Conservation (phyloP, 352 stramenopile species). For the Globisporangium radiosum region DNA sequence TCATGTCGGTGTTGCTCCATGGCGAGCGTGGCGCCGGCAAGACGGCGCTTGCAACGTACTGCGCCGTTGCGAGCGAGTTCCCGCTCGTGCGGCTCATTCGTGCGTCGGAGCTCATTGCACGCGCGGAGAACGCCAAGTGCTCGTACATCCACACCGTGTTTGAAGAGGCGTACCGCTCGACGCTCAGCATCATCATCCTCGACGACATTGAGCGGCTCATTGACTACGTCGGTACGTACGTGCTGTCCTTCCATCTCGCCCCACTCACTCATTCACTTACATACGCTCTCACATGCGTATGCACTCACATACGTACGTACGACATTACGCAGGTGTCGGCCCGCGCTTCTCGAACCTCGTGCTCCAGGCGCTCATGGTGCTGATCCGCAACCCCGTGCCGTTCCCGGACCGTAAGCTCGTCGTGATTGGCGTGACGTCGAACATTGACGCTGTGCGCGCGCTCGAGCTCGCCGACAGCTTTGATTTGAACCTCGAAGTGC, state of each 20-base stretch:
- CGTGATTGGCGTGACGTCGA: conserved; percentile 94
- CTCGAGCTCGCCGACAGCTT: conserved; percentile 94
- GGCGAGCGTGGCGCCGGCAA: conserved; percentile 93
- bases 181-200: conserved; percentile 98
- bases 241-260: too few species aligned
- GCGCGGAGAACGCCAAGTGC: conserved; percentile 92
- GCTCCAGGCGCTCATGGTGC: conserved; percentile 97
- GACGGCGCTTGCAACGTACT: conserved; percentile 96
- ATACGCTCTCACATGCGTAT: neutral
- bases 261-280: too few species aligned
- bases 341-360: conserved; percentile 98
- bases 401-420: conserved; percentile 92
- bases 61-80: conserved; percentile 95
- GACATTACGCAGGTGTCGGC: conserved; percentile 66
- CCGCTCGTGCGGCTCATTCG: conserved; percentile 97
- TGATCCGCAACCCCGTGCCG: conserved; percentile 96
- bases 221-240: conserved; percentile 87
- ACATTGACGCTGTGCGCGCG: conserved; percentile 88
- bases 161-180: conserved; percentile 97
- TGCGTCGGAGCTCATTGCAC: conserved; percentile 96
- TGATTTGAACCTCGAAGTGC: conserved; percentile 90
- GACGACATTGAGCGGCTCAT: conserved; percentile 99
- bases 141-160: conserved; percentile 93
- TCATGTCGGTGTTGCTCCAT: conserved; percentile 97
- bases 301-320: neutral